Evolutionary conservation across 2,329 filamentous ascomycete genomes (phyloP), one percentile per base, ranked within the genome.

Genomic region (Colletotrichum trifolii): DNA sequence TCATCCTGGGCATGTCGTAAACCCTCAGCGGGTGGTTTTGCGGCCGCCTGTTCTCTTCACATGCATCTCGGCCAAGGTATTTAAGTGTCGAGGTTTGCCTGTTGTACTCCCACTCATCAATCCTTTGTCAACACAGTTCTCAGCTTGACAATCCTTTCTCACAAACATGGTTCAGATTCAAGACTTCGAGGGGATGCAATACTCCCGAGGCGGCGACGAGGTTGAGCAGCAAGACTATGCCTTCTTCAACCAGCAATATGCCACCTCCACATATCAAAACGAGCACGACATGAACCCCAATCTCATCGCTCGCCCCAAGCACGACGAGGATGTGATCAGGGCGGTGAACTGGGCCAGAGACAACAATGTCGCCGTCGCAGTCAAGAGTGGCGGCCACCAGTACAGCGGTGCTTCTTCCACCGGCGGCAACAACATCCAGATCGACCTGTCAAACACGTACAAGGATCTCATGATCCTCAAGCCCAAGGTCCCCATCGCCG

Each of bases 371-470:
- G 76, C 79, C 4, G 74, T 85, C 1, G 80, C 82, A 9, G 76
- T 84, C 60, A 78, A 76, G 63, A 83, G 75, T 1, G 82, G 82
- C 0, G 82, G 82, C 1, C 82, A 84, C 59, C 81, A 84, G 67
- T 84, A 84, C 68, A 81, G 79, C 54, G 82, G 82, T 17, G 82
- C 82, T 11, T 83, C 77, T 0, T 84, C 82, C 0, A 83, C 81
- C 0, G 70, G 74, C 33, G 76, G 73, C 4, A 73, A 74, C 1
- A 82, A 82, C 54, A 83, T 84, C 56, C 81, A 83, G 64, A 69
- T 84, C 13, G 81, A 83, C 54, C 74, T 84, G 2, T 73, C 75
- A 66, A 71, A 74, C 39, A 79, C 78, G 0, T 82, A 78, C 71
- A 73, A 72, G 64, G 73, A 70, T 4, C 69, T 2, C 66, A 74